Percentiles rank a stretch among this genome's conserved stretches.
These are phyloP conservation scores for Lactarius tabidus DNA, from an alignment of 768 basidiomycete species.

Conservation along the genomic window DNA sequence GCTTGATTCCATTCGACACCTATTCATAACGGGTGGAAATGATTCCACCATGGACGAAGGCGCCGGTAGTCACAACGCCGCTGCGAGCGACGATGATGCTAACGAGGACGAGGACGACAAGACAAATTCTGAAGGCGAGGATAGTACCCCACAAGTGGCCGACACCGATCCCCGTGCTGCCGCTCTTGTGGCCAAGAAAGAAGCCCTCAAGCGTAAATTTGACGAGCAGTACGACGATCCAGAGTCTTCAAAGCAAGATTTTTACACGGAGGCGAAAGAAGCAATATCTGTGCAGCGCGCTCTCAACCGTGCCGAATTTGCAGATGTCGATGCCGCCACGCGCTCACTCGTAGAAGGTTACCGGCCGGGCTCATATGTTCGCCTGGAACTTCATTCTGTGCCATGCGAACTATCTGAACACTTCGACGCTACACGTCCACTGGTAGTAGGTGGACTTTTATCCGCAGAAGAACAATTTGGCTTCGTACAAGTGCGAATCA, in stretches of 20 bases:
- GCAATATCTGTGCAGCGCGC: slow-evolving; percentile 82
- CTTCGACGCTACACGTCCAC: slow-evolving; percentile 88
- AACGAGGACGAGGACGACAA: slow-evolving; percentile 43
- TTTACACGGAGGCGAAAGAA: slow-evolving; percentile 89
- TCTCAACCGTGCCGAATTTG: slow-evolving; percentile 84
- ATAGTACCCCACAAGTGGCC: slow-evolving; percentile 8
- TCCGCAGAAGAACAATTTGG: slow-evolving; percentile 90
- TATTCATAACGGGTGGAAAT: slow-evolving; percentile 86
- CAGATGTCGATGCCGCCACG: slow-evolving; percentile 66
- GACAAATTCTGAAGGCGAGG: slow-evolving; percentile 34
- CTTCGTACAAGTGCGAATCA: slow-evolving; percentile 91
- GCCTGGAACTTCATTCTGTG: slow-evolving; percentile 79
- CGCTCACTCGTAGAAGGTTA: slow-evolving; percentile 87
- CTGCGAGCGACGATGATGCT: slow-evolving; percentile 36
- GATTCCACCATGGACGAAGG: slow-evolving; percentile 26
- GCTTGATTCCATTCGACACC: slow-evolving; percentile 77
- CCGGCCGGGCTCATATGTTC: slow-evolving; percentile 87
- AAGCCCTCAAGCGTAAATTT: slow-evolving; percentile 88
- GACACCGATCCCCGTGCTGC: slow-evolving; percentile 41
- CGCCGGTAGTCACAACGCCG: slow-evolving; percentile 33
- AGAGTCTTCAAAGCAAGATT: slow-evolving; percentile 71
- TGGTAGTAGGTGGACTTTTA: slow-evolving; percentile 88
- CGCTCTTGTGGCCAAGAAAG: slow-evolving; percentile 81
- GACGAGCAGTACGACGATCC: slow-evolving; percentile 96
- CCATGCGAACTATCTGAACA: slow-evolving; percentile 91